Evolutionary conservation across 2,329 filamentous ascomycete genomes (phyloP).

Genomic region (Chaetomiaceae sp.): DNA sequence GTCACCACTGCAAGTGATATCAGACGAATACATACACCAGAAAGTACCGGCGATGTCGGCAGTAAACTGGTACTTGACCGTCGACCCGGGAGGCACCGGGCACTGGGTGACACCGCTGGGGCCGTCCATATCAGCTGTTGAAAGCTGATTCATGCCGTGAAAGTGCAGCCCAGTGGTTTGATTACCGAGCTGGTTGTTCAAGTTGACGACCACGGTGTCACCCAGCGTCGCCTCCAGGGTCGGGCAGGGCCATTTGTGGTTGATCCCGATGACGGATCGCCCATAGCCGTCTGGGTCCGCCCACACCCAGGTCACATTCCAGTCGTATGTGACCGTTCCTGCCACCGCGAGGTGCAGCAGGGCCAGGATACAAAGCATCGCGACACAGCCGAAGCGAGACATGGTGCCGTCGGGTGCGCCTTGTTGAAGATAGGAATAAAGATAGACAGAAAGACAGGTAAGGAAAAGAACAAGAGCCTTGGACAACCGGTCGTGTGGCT

Average conservation of each 20-base stretch:
- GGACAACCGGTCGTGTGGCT: background rate
- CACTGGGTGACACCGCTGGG: slow-evolving; percentile 49
- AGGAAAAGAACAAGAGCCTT: background rate
- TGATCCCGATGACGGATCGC: slow-evolving; percentile 46
- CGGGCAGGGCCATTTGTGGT: slow-evolving; percentile 56
- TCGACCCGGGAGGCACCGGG: slow-evolving; percentile 44
- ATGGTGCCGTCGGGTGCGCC: slow-evolving; percentile 6
- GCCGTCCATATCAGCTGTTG: slow-evolving; percentile 54
- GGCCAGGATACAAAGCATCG: slow-evolving; percentile 12
- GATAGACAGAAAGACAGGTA: background rate
- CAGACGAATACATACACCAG: slow-evolving; percentile 35
- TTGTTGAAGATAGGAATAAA: too few relatives aligned
- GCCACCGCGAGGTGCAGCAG: slow-evolving; percentile 20
- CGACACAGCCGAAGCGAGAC: slow-evolving; percentile 12
- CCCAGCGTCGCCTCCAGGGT: slow-evolving; percentile 45
- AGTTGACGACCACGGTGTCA: slow-evolving; percentile 44
- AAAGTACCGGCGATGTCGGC: slow-evolving; percentile 41
- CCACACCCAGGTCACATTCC: slow-evolving; percentile 37
- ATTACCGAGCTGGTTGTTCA: slow-evolving; percentile 47
- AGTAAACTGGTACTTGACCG: slow-evolving; percentile 47
- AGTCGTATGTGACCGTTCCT: slow-evolving; percentile 32
- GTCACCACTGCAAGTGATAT: background rate
- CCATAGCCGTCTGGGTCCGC: slow-evolving; percentile 33
- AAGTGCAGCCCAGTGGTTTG: slow-evolving; percentile 49
- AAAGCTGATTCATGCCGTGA: slow-evolving; percentile 53